Evolutionary conservation across 257 asterid genomes (phyloP).

Genomic region (Solanum lignicaule): DNA sequence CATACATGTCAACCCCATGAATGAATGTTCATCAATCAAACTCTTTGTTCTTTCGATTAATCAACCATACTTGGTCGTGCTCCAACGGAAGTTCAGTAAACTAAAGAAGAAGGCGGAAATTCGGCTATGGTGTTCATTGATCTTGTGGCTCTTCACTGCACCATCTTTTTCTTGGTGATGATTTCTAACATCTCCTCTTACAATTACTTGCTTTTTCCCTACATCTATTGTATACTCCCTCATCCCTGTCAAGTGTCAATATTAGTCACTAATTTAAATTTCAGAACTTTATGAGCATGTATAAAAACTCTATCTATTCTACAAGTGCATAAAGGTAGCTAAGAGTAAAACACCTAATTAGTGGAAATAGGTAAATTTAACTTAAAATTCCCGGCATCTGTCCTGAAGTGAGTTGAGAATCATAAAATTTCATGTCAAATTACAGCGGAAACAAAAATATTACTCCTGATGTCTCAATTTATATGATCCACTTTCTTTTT

Average conservation of each 20-base stretch:
- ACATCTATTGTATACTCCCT: slow-evolving; percentile 15
- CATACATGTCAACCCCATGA: not conserved
- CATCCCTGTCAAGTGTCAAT: slow-evolving; percentile 15
- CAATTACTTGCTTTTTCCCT: slow-evolving; percentile 2
- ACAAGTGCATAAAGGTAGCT: not conserved
- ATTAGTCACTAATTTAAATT: not conserved
- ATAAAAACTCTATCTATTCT: too few relatives aligned
- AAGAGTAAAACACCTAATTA: not conserved
- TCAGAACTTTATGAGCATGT: not conserved
- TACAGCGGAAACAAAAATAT: not conserved
- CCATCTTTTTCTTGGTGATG: not conserved
- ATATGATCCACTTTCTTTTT: not conserved
- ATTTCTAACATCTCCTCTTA: slow-evolving; percentile 6
- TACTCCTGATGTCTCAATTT: not conserved
- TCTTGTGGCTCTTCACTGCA: not conserved
- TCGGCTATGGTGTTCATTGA: not conserved
- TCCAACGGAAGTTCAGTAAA: not conserved
- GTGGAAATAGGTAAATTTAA: not conserved
- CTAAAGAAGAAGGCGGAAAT: not conserved
- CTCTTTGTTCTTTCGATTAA: not conserved
- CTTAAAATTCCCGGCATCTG: not conserved
- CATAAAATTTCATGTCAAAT: not conserved
- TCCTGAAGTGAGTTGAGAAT: not conserved
- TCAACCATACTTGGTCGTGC: not conserved
- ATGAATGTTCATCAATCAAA: not conserved